These are phyloP conservation scores for Pleoardoris graminearum DNA, from an alignment of 2,329 filamentous ascomycete species.

Conservation along the genomic window DNA sequence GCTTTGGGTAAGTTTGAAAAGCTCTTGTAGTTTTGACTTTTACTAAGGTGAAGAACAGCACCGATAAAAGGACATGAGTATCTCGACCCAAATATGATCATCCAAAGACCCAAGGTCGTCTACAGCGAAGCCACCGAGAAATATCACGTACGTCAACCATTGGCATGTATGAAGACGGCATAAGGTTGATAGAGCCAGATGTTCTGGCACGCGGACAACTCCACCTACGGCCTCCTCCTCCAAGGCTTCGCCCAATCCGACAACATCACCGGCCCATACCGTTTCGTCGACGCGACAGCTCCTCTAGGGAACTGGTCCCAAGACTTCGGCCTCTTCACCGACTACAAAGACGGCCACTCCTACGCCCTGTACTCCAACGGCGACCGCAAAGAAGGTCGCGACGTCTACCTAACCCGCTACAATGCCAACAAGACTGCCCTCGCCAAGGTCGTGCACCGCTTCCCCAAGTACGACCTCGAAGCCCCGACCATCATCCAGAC, in stretches of 20 bases:
- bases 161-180: no score
- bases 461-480: conserved; percentile 63
- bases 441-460: conserved; percentile 58
- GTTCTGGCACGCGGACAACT: conserved; percentile 66
- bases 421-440: conserved; percentile 58
- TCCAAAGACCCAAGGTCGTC: conserved; percentile 65
- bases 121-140: conserved; percentile 59
- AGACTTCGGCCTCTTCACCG: conserved; percentile 64
- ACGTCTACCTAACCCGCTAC: conserved; percentile 61
- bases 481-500: conserved; percentile 65
- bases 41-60: conserved; percentile 34
- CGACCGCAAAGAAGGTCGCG: conserved; percentile 58
- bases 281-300: conserved; percentile 57
- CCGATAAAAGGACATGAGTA: conserved; percentile 59
- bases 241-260: conserved; percentile 61
- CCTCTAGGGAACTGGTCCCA: conserved; percentile 66
- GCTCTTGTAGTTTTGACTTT: not conserved
- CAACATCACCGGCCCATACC: conserved; percentile 58
- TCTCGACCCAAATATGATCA: conserved; percentile 60
- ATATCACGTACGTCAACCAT: conserved; percentile 57
- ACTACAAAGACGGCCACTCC: conserved; percentile 60
- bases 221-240: conserved; percentile 59
- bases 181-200: conserved; percentile 44
- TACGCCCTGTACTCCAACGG: conserved; percentile 65
- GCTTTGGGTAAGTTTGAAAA: conserved; percentile 51